phyloP scores from a whole-genome alignment of 371 early-diverging fungal genomes.

The Apophysomyces ossiformis region DNA sequence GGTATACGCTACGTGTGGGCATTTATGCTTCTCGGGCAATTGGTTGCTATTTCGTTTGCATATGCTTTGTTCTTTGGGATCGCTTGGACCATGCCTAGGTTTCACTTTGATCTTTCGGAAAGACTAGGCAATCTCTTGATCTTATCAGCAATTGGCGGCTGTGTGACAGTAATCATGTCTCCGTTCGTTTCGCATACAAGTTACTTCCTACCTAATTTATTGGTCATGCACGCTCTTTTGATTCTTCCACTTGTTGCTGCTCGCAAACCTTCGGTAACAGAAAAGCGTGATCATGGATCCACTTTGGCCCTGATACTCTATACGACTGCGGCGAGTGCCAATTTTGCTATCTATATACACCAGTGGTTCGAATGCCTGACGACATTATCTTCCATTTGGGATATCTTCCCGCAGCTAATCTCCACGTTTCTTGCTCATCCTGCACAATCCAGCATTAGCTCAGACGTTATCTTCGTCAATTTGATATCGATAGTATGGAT shows the following conservation, averaged over 20 bases:
- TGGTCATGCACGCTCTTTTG: constrained; percentile 41
- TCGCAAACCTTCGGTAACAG: constrained; percentile 4
- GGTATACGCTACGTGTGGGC: constrained; percentile 45
- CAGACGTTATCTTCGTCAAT: constrained; percentile 39
- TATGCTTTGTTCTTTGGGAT: constrained; percentile 42
- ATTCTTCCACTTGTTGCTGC: constrained; percentile 29
- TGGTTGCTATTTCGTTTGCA: constrained; percentile 47
- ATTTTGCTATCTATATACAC: constrained; percentile 30
- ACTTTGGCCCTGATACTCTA: constrained; percentile 23
- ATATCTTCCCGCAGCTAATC: constrained; percentile 1
- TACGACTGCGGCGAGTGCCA: constrained; percentile 35
- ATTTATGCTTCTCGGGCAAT: constrained; percentile 46
- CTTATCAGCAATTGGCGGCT: constrained; percentile 23
- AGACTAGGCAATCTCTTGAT: constrained; percentile 10
- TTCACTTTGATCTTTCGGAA: background rate
- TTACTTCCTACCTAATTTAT: constrained; percentile 35
- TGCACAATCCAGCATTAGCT: constrained; percentile 48
- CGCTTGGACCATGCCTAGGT: constrained; percentile 19
- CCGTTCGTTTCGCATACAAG: constrained; percentile 29
- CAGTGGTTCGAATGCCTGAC: constrained; percentile 27
- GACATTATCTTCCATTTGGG: background rate
- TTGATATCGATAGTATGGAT: constrained; percentile 40
- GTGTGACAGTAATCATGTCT: constrained; percentile 30
- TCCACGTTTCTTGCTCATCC: constrained; percentile 38
- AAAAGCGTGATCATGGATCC: background rate